phyloP scores from a whole-genome alignment of 495 filamentous ascomycete species.

The Immersiella caudata region DNA sequence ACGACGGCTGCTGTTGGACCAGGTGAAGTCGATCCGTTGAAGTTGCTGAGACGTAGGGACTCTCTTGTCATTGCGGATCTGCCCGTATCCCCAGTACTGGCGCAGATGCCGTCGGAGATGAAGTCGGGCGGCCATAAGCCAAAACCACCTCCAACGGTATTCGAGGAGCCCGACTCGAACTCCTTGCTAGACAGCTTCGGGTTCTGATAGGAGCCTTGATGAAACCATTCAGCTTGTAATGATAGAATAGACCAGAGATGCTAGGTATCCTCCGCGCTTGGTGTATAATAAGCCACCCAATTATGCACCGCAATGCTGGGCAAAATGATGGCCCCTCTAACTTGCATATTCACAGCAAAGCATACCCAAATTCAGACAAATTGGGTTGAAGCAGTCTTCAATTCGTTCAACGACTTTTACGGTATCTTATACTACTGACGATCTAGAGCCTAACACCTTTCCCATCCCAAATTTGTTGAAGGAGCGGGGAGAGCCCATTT shows the following conservation, averaged over 20 bases:
- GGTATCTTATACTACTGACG: constrained; percentile 16
- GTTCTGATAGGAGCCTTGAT: constrained; percentile 46
- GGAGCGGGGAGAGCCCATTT: constrained; percentile 6
- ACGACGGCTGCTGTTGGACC: constrained; percentile 34
- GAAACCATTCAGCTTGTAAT: neutral
- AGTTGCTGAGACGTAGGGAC: constrained; percentile 69
- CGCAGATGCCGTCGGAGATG: constrained; percentile 42
- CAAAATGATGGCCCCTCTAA: neutral
- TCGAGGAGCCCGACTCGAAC: constrained; percentile 88
- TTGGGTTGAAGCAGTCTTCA: neutral
- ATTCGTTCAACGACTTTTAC: constrained; percentile 12
- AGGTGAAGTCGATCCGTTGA: constrained; percentile 62
- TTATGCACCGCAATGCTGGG: neutral
- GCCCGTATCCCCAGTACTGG: constrained; percentile 48
- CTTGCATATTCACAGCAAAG: neutral
- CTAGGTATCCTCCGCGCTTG: neutral
- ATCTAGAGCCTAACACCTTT: constrained; percentile 15
- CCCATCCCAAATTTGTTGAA: constrained; percentile 1
- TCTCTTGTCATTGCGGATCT: constrained; percentile 82
- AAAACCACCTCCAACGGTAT: constrained; percentile 74
- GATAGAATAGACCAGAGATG: neutral
- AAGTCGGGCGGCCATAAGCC: constrained; percentile 50
- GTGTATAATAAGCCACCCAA: too few relatives aligned
- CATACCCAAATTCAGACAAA: neutral
- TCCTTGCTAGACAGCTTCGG: constrained; percentile 81